These are phyloP conservation scores for Geosiphon pyriformis DNA, from an alignment of 192 early-diverging fungal genomes.

Conservation along the genomic window DNA sequence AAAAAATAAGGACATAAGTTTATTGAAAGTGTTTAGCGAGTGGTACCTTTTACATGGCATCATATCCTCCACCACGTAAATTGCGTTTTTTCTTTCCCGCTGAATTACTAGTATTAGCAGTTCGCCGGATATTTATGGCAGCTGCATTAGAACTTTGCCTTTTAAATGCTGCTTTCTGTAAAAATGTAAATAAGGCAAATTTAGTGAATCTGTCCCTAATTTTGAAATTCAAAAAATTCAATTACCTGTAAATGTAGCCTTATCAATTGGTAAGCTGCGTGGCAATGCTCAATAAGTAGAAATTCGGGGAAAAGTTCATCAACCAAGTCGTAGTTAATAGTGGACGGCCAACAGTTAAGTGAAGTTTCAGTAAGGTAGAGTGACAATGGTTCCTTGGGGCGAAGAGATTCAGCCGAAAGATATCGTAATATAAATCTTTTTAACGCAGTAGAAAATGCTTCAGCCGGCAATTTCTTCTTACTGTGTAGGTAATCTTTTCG, in stretches of 20 bases:
- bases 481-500: background rate
- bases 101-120: too few species aligned
- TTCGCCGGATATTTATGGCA: too few species aligned
- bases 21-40: too few species aligned
- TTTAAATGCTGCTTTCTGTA: too few species aligned
- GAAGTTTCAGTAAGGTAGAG: background rate
- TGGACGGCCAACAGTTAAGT: slow-evolving; percentile 9
- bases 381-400: background rate
- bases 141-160: too few species aligned
- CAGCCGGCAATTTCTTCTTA: slow-evolving; percentile 17
- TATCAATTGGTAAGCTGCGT: slow-evolving; percentile 2
- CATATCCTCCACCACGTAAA: too few species aligned
- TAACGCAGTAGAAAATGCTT: slow-evolving; percentile 14
- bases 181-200: too few species aligned
- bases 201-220: too few species aligned
- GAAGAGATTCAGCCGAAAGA: slow-evolving; percentile 1
- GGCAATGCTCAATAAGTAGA: slow-evolving; percentile 8
- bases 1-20: too few species aligned
- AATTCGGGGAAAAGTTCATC: background rate
- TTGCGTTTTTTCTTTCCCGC: too few species aligned
- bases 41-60: too few species aligned
- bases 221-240: too few species aligned
- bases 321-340: background rate
- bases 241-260: background rate
- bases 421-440: slow-evolving; percentile 24